Base-by-base conservation (phyloP, 306 rosid species). In the Cucumis hystrix region DNA sequence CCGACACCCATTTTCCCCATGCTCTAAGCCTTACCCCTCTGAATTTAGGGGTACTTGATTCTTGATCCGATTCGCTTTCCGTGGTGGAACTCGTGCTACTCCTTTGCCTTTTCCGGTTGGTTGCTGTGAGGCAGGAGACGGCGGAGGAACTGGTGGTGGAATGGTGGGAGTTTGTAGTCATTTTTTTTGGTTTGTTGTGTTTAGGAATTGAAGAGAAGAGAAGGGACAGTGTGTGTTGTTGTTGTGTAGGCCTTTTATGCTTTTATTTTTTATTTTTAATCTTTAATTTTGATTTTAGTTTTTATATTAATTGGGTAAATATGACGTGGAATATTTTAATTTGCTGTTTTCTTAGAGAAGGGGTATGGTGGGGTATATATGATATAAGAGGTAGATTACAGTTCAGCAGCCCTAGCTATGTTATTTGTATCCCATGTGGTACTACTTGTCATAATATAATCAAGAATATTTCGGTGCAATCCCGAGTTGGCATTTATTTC, bases 391-490 rank as follows among this genome's bases (percentile, higher is more conserved):
- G 37, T 33, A 78, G 81, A 79, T 43, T 75, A 86, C 93, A 85
- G 88, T 85, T 85, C 77, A 87, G 82, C 90, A 63, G 69, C 25
- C 25, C 25, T 28, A 28, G 30, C 69, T 76, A 78, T 66, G 54
- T 87, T 33, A 33, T 4, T 88, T 86, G 86, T 82, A 86, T 80
- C 78, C 91, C 92, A 89, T 89, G 94, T 92, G 95, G 82, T 80
- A 83, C 83, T 87, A 68, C 81, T 74, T 47, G 54, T 47, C 54
- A 47, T 47, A 47, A 12, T 47, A 47, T 47, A 47, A 47, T 47
- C 1, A 47, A 47, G 5, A 47, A 47, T 47, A 13, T 47, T 47
- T 2, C 10, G 3, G 17, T 47, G 12, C 1, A 12, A 12, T 47
- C 6, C 5, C 54, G 16, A 47, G 16, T 0, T 2, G 1, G 0